Evolutionary conservation across 2,329 filamentous ascomycete species (phyloP).

Genomic region (Neopestalotiopsis clavispora): DNA sequence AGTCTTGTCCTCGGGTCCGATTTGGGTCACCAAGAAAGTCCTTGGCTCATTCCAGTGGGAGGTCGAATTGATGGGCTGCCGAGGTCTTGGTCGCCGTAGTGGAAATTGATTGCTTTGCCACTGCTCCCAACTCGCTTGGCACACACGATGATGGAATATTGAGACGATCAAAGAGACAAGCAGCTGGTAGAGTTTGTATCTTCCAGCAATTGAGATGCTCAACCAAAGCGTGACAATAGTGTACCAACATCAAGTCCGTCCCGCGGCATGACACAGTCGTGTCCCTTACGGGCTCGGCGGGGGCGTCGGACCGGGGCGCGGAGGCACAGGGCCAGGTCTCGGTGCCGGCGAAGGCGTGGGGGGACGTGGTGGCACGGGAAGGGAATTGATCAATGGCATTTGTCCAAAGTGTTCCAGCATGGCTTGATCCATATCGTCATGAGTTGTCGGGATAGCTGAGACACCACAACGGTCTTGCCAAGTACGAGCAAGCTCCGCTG

Average conservation of each 20-base stretch:
- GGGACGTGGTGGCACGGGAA: slow-evolving; percentile 33
- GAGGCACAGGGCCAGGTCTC: slow-evolving; percentile 30
- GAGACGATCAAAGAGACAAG: no score
- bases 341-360: slow-evolving; percentile 33
- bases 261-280: not conserved
- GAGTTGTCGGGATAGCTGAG: not conserved
- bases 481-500: not conserved
- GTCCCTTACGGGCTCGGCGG: slow-evolving; percentile 31
- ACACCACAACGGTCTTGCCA: not conserved
- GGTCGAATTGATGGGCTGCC: no score
- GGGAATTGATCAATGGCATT: slow-evolving; percentile 15
- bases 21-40: no score
- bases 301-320: slow-evolving; percentile 33
- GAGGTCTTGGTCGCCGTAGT: no score
- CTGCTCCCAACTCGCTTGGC: no score
- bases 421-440: not conserved
- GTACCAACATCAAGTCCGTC: not conserved
- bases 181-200: not conserved
- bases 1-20: no score
- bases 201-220: not conserved
- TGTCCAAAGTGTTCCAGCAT: not conserved
- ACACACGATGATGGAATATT: no score
- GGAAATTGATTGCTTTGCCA: no score
- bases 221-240: not conserved
- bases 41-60: no score